These are phyloP conservation scores for Jaltomata sinuosa DNA, from an alignment of 257 asterid genomes.

Conservation along the genomic window DNA sequence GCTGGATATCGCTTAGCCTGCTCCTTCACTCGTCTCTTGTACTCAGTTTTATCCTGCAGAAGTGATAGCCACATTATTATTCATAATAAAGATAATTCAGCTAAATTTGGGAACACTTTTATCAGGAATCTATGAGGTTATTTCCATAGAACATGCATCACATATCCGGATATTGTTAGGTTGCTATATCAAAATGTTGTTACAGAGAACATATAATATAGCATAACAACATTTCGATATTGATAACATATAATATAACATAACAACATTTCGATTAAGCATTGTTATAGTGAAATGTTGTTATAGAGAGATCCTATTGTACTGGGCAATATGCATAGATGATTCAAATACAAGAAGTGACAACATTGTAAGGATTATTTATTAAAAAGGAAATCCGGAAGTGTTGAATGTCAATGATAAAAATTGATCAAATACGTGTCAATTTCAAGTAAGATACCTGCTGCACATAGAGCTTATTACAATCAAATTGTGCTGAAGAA, in stretches of 20 bases:
- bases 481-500: conserved; percentile 21
- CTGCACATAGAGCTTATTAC: not conserved
- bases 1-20: conserved; percentile 27
- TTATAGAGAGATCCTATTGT: not conserved
- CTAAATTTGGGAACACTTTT: not conserved
- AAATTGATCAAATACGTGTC: not conserved
- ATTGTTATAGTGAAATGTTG: not conserved
- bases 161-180: too few species aligned
- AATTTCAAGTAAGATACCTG: not conserved
- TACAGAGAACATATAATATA: too few species aligned
- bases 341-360: not conserved
- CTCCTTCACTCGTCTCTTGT: conserved; percentile 25
- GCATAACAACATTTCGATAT: too few species aligned
- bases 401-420: not conserved
- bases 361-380: not conserved
- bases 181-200: too few species aligned
- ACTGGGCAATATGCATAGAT: not conserved
- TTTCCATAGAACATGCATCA: not conserved
- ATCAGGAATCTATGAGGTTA: not conserved
- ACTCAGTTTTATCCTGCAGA: conserved; percentile 24
- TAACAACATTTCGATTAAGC: not conserved
- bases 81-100: not conserved
- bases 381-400: not conserved
- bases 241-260: too few species aligned
- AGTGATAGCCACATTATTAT: not conserved